phyloP scores from a whole-genome alignment of 1,139 yeast species.

The Suhomyces bokatorum region DNA sequence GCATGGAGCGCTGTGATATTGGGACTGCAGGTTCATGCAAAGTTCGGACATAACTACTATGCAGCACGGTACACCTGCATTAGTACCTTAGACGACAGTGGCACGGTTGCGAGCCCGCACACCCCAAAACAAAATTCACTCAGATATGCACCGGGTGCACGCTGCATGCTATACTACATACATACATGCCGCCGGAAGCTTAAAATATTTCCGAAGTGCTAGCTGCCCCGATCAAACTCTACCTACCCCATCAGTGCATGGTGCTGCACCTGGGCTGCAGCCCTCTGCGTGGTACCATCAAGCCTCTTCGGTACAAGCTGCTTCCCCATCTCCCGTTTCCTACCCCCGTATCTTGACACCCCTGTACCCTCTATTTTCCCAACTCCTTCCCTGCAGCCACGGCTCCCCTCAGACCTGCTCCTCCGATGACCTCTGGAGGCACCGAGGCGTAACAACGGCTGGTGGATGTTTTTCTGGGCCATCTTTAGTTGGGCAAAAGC shows the following conservation, averaged over 20 bases:
- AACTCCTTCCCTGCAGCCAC: no score
- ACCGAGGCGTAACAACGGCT: background rate
- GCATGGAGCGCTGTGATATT: background rate
- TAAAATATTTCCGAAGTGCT: background rate
- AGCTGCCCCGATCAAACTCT: background rate
- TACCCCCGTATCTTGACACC: no score
- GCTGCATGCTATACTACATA: background rate
- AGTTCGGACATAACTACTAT: conserved; percentile 1
- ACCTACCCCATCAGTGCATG: no score
- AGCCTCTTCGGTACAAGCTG: no score
- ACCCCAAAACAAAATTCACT: background rate
- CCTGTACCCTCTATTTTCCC: no score
- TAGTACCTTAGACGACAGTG: conserved; percentile 7
- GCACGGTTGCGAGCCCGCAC: background rate
- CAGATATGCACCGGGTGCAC: no score
- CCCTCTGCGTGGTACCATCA: no score
- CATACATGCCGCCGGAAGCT: background rate
- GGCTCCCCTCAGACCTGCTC: background rate
- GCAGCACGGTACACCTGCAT: conserved; percentile 2
- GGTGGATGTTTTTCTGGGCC: conserved; percentile 1
- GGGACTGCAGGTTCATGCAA: background rate
- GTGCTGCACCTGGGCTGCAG: no score
- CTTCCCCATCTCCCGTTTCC: no score
- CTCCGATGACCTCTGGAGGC: conserved; percentile 1
- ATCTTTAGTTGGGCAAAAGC: background rate